Evolutionary conservation across 2,329 filamentous ascomycete species (phyloP).

Genomic region (Colletotrichum tabaci): DNA sequence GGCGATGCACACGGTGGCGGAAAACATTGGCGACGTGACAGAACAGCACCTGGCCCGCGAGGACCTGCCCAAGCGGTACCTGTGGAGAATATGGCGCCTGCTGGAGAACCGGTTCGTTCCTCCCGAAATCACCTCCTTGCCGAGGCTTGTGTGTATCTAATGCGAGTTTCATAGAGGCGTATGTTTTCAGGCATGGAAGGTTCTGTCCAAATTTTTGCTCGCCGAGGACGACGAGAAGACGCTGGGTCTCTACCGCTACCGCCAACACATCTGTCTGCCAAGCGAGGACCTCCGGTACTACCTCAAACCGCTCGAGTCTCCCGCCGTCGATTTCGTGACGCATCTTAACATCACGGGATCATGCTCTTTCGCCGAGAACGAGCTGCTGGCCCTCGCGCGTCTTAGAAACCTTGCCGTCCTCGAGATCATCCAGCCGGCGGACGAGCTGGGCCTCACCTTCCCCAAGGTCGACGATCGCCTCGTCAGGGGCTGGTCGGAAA

Average conservation of each 20-base stretch:
- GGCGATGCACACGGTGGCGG: slow-evolving; percentile 54
- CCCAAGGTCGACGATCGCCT: slow-evolving; percentile 62
- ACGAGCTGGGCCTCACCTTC: slow-evolving; percentile 48
- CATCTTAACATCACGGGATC: slow-evolving; percentile 58
- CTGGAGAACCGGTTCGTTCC: slow-evolving; percentile 55
- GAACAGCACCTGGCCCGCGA: slow-evolving; percentile 50
- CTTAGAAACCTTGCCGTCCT: slow-evolving; percentile 64
- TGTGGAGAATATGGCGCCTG: slow-evolving; percentile 58
- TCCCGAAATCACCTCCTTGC: not conserved
- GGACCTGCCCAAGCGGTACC: slow-evolving; percentile 51
- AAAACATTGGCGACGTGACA: slow-evolving; percentile 55
- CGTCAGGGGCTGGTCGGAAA: slow-evolving; percentile 61
- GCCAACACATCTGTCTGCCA: slow-evolving; percentile 57
- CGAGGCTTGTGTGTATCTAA: slow-evolving; percentile 17
- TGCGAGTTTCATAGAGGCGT: slow-evolving; percentile 48
- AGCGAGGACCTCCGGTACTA: slow-evolving; percentile 53
- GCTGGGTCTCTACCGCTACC: slow-evolving; percentile 56
- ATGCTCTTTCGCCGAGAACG: slow-evolving; percentile 53
- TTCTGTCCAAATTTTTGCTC: slow-evolving; percentile 54
- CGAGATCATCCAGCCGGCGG: slow-evolving; percentile 60
- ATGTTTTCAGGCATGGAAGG: slow-evolving; percentile 58
- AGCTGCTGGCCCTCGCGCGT: slow-evolving; percentile 58
- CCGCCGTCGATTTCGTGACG: slow-evolving; percentile 56
- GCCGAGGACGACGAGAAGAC: slow-evolving; percentile 52
- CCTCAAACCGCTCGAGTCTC: slow-evolving; percentile 54